These are phyloP conservation scores for Lipomyces sp. DNA, from an alignment of 805 yeast species.

Conservation along the genomic window DNA sequence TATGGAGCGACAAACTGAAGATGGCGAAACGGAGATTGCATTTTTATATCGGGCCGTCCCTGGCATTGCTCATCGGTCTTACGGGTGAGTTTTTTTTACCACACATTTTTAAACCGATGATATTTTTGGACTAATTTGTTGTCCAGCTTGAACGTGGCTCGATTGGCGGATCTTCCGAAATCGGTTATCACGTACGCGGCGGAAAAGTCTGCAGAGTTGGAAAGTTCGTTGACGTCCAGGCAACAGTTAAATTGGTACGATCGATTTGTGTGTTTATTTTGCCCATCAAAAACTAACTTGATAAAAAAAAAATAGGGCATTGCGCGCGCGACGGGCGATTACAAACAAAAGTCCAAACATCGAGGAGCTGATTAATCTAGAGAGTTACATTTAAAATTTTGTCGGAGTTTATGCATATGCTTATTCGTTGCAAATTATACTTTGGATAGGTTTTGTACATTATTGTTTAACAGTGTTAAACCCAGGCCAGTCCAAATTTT, in stretches of 20 bases:
- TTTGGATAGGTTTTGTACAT: too few species aligned
- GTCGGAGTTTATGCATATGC: too few species aligned
- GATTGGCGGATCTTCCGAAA: conserved; percentile 61
- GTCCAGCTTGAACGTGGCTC: conserved; percentile 69
- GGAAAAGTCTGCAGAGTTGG: conserved; percentile 20
- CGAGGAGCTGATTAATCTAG: conserved; percentile 3
- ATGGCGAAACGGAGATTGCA: conserved; percentile 49
- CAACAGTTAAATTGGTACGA: not conserved
- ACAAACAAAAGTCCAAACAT: not conserved
- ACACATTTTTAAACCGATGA: not conserved
- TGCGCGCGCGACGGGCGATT: conserved; percentile 14
- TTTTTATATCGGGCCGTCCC: conserved; percentile 58
- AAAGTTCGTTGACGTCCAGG: not conserved
- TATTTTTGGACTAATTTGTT: not conserved
- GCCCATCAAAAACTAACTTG: not conserved
- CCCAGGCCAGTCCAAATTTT: not conserved
- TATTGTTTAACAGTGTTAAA: not conserved
- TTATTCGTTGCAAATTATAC: too few species aligned
- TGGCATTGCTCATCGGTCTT: conserved; percentile 66
- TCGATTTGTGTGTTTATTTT: not conserved
- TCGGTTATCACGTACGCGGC: conserved; percentile 33
- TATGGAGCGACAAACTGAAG: conserved; percentile 42
- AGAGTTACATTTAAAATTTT: conserved; percentile 1
- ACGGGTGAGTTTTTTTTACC: conserved; percentile 53
- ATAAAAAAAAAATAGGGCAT: conserved; percentile 5